A percentile compares a stretch with the other conserved stretches of the same genome.
phyloP scores from a whole-genome alignment of 1,284 basidiomycete species.

The Heterobasidion occidentale region DNA sequence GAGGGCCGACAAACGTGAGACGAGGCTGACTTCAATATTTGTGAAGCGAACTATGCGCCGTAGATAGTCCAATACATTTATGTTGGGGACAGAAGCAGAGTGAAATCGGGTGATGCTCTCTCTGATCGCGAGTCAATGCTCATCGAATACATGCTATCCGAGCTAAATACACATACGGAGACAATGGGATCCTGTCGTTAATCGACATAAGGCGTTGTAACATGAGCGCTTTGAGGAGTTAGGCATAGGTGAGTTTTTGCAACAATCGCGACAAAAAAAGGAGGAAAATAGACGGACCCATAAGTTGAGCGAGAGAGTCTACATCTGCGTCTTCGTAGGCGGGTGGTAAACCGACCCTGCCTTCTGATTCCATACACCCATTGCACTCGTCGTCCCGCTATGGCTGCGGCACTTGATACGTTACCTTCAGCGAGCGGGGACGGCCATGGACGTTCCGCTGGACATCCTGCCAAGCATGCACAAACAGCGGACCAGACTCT shows the following conservation, averaged over 20 bases:
- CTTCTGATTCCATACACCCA: constrained; percentile 74
- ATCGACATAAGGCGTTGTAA: constrained; percentile 84
- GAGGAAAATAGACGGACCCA: constrained; percentile 44
- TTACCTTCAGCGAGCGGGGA: neutral
- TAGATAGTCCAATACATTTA: constrained; percentile 84
- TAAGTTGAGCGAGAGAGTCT: constrained; percentile 78
- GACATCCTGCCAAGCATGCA: neutral
- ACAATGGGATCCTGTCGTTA: constrained; percentile 88
- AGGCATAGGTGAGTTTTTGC: neutral
- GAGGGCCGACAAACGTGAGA: neutral
- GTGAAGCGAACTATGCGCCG: constrained; percentile 88
- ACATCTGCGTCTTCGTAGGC: constrained; percentile 72
- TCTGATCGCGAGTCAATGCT: constrained; percentile 26
- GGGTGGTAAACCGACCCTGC: constrained; percentile 66
- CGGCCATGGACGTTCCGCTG: neutral
- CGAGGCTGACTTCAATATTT: constrained; percentile 71
- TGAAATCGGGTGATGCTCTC: constrained; percentile 90
- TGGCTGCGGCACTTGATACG: neutral
- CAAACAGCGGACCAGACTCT: neutral
- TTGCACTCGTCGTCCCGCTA: constrained; percentile 32
- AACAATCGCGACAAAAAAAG: neutral
- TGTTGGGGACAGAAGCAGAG: constrained; percentile 80
- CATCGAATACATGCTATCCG: constrained; percentile 13
- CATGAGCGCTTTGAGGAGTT: constrained; percentile 70
- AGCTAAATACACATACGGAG: constrained; percentile 47